Evolutionary conservation across 208 protist species (phyloP), one percentile per base, ranked within the genome.

Genomic region (Trypanosoma congolense): DNA sequence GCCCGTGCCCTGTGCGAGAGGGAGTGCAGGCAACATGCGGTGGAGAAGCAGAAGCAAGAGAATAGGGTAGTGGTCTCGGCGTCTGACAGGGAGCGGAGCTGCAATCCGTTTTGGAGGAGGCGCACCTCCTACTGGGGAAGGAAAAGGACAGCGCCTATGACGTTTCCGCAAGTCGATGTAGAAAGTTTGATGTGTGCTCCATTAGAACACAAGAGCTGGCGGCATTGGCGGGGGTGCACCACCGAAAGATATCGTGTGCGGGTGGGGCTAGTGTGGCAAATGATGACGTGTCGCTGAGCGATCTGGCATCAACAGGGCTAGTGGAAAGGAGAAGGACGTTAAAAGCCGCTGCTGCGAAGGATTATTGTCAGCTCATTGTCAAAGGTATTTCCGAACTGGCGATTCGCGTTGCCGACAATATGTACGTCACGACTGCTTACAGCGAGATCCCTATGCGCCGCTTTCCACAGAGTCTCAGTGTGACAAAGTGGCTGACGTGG

Each of bases 321-420:
- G 9, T 21, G 29, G 29, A 24, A 9, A 4, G n/a, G 5, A 57
- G 40, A 19, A 51, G 40, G 3, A 9, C 16, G 14, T 38, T 40
- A 19, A 69, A 69, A 22, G 25, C 54, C 24, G 45, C 51, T 21
- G 48, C 55, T 2, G 50, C 58, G 0, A 24, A 45, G n/a, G 53
- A 62, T 21, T 80, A 80, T 47, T 87, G 80, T 50, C 57, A 62
- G 3, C 48, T 18, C 0, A 61, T 93, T 8, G 69, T 68, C 3
- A 29, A 49, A 0, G 86, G 86, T 19, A 4, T 93, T 0, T 62
- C 77, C 6, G 72, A 90, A 41, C 48, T 93, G 12, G 69, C 82
- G 16, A 61, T 93, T 22, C 55, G 58, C 26, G 80, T 93, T n/a
- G 84, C 80, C 3, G 80, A 93, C 31, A 79, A 79, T 45, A 79